Conservation (phyloP, 2,329 filamentous ascomycete genomes). For the Zymoseptoria passerinii region DNA sequence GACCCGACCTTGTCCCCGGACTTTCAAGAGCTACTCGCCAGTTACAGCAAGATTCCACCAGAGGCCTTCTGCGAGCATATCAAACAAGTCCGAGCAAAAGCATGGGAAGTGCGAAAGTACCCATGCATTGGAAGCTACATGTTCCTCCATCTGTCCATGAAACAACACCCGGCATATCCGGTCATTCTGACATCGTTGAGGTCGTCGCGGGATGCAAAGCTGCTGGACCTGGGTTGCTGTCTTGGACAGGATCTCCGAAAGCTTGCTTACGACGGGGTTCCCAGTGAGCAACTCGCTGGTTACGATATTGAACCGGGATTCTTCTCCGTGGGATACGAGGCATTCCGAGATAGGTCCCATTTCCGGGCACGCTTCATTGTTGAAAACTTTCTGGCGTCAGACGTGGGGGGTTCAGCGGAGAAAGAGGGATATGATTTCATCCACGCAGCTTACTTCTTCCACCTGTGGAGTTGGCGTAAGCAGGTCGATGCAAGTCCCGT, state of each 20-base stretch:
- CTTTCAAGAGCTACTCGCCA: too few relatives aligned
- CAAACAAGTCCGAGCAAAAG: neutral
- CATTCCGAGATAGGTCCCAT: slow-evolving; percentile 30
- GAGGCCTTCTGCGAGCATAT: too few relatives aligned
- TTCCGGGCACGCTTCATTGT: slow-evolving; percentile 28
- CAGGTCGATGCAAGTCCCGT: slow-evolving; percentile 27
- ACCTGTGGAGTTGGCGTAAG: slow-evolving; percentile 35
- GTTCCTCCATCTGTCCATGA: slow-evolving; percentile 20
- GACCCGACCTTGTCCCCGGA: too few relatives aligned
- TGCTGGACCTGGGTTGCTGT: slow-evolving; percentile 36
- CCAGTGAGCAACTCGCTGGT: slow-evolving; percentile 7
- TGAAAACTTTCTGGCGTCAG: slow-evolving; percentile 28
- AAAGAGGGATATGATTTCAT: slow-evolving; percentile 33
- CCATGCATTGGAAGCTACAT: slow-evolving; percentile 17
- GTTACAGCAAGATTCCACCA: too few relatives aligned
- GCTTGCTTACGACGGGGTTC: slow-evolving; percentile 8
- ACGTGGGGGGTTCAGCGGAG: neutral
- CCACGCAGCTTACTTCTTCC: slow-evolving; percentile 36
- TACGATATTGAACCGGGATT: slow-evolving; percentile 10
- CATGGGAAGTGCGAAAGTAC: slow-evolving; percentile 14
- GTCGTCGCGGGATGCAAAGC: slow-evolving; percentile 23
- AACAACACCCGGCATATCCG: slow-evolving; percentile 16
- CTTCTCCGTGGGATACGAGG: slow-evolving; percentile 10
- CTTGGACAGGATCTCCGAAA: slow-evolving; percentile 27
- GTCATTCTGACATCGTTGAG: slow-evolving; percentile 22